Evolutionary conservation across 179 eudicot species (phyloP).

Genomic region (Beta corolliflora): DNA sequence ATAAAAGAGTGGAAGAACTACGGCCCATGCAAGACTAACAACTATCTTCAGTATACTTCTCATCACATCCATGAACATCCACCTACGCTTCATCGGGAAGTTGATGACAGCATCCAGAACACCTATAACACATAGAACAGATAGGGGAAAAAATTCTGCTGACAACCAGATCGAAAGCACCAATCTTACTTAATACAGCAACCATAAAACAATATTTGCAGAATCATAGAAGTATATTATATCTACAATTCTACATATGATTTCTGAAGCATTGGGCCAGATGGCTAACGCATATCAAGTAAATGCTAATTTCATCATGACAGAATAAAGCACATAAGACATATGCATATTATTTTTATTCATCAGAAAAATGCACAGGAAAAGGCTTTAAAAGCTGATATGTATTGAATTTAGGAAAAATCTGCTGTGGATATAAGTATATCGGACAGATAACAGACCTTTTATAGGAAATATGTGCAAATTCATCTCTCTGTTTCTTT

Average conservation of each 20-base stretch:
- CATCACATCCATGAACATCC: conserved; percentile 71
- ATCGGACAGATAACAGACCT: neutral
- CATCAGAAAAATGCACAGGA: neutral
- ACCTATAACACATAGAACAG: conserved; percentile 43
- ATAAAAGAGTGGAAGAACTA: conserved; percentile 75
- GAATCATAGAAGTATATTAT: neutral
- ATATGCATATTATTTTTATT: neutral
- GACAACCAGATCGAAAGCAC: conserved; percentile 3
- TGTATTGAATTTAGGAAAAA: neutral
- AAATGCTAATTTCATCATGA: neutral
- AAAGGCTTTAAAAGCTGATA: neutral
- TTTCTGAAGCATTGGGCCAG: neutral
- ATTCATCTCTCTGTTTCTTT: neutral
- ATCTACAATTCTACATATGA: neutral
- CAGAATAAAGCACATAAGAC: neutral
- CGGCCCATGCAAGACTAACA: conserved; percentile 74
- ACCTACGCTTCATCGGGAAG: conserved; percentile 78
- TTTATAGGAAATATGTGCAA: neutral
- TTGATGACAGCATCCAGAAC: conserved; percentile 73
- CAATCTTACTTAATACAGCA: neutral
- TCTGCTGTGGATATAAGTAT: neutral
- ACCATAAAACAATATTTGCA: conserved; percentile 1
- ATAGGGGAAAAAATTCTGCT: neutral
- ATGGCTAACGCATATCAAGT: conserved; percentile 14
- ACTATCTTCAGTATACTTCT: conserved; percentile 77